Evolutionary conservation across 192 early-diverging fungal species (phyloP).

Genomic region (Coemansia guatemalensis): DNA sequence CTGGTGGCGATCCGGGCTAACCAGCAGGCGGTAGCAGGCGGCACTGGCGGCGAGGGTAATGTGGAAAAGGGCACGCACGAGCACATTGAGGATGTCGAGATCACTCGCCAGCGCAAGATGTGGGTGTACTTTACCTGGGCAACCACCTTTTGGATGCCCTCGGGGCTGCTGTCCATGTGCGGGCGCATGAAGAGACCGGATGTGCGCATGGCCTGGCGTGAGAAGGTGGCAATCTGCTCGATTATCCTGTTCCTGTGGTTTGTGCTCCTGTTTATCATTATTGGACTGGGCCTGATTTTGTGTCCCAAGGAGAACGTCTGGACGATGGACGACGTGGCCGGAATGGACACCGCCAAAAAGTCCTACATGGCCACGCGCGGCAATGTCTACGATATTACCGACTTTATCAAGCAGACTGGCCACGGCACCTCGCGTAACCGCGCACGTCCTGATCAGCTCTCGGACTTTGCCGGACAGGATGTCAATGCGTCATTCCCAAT

Average conservation of each 20-base stretch:
- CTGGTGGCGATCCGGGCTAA: conserved; percentile 6
- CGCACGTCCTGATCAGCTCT: conserved; percentile 20
- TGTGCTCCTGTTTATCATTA: conserved; percentile 82
- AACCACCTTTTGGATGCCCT: conserved; percentile 39
- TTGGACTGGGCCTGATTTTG: conserved; percentile 70
- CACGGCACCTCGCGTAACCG: conserved; percentile 44
- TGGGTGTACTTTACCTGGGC: conserved; percentile 42
- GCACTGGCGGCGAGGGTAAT: conserved; percentile 47
- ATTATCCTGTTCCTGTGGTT: conserved; percentile 83
- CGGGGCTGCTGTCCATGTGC: conserved; percentile 21
- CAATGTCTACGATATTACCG: conserved; percentile 73
- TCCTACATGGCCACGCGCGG: conserved; percentile 69
- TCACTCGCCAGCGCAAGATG: conserved; percentile 20
- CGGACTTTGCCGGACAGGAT: conserved; percentile 47
- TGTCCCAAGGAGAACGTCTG: conserved; percentile 73
- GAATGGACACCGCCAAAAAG: conserved; percentile 49
- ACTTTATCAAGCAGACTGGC: conserved; percentile 33
- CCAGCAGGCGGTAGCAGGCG: conserved; percentile 15
- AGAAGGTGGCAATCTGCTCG: conserved; percentile 85
- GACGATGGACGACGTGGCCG: conserved; percentile 62
- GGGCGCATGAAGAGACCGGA: conserved; percentile 85
- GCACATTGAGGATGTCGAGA: conserved; percentile 43
- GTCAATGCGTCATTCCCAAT: conserved; percentile 63
- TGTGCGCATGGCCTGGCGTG: conserved; percentile 95
- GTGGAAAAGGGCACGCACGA: conserved; percentile 47